Conservation (phyloP, 2,329 filamentous ascomycete species). For the Colletotrichum destructivum region DNA sequence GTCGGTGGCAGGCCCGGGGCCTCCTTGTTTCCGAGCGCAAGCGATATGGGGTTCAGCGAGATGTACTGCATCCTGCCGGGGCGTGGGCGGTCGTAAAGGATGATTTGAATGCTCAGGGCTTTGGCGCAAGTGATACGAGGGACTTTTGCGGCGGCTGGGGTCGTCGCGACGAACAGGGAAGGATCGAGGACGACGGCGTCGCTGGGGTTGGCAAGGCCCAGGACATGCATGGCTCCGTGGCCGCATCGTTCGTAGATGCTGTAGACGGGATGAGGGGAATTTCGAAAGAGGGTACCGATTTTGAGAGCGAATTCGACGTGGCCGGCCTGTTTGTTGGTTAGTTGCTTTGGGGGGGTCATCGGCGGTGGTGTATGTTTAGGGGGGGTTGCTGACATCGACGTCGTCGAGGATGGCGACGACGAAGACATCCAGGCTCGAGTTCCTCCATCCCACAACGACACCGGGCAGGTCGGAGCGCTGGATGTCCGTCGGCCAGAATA, state of each 20-base stretch:
- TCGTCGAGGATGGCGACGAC: conserved; percentile 92
- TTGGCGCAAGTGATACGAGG: conserved; percentile 82
- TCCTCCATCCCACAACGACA: conserved; percentile 95
- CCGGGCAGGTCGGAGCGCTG: conserved; percentile 80
- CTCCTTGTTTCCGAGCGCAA: conserved; percentile 84
- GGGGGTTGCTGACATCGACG: conserved; percentile 78
- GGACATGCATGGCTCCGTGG: conserved; percentile 84
- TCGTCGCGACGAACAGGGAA: conserved; percentile 77
- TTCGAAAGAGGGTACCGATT: conserved; percentile 85
- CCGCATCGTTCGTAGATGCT: conserved; percentile 90
- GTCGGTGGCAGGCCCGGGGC: conserved; percentile 49
- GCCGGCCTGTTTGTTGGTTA: conserved; percentile 68
- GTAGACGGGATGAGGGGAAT: conserved; percentile 83
- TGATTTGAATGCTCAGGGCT: conserved; percentile 84
- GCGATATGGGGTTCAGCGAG: conserved; percentile 88
- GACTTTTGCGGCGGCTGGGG: conserved; percentile 64
- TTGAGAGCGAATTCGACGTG: conserved; percentile 92
- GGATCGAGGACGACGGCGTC: conserved; percentile 72
- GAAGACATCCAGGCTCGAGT: conserved; percentile 91
- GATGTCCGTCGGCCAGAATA: conserved; percentile 97
- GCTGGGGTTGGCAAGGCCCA: conserved; percentile 84
- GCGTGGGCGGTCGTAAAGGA: conserved; percentile 89
- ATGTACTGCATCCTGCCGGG: conserved; percentile 96
- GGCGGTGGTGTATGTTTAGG: neutral
- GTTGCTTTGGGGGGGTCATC: conserved; percentile 17